Conservation (phyloP, 352 stramenopile species). For the Thraustochytrium striatum region DNA sequence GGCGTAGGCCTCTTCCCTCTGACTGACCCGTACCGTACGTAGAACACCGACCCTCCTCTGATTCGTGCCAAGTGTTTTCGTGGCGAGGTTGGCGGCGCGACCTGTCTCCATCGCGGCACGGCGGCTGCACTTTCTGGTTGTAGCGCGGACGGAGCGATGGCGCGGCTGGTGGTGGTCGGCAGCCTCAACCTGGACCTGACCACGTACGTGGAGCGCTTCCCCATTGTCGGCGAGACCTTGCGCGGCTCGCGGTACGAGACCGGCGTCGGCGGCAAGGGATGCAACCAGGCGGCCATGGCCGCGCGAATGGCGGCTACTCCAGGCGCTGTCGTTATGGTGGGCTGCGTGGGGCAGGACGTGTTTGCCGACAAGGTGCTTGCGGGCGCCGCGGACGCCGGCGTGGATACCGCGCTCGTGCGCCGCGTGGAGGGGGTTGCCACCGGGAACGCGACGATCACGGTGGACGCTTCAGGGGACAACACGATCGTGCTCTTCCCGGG, state of each 20-base stretch:
- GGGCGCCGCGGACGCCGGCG: background rate
- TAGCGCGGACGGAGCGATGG: too few species aligned
- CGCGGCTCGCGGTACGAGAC: background rate
- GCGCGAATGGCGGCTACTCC: background rate
- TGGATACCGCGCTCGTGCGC: background rate
- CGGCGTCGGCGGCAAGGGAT: slow-evolving; percentile 40
- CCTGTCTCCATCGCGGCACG: too few species aligned
- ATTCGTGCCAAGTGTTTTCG: too few species aligned
- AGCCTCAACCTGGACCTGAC: slow-evolving; percentile 44
- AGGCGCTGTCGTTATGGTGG: slow-evolving; percentile 27
- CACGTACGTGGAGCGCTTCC: slow-evolving; percentile 37
- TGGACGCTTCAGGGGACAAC: slow-evolving; percentile 35
- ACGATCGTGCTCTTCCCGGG: slow-evolving; percentile 30
- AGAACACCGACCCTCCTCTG: too few species aligned
- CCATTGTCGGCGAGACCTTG: slow-evolving; percentile 35
- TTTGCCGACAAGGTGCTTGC: background rate
- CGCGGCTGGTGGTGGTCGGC: slow-evolving; percentile 14
- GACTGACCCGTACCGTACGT: too few species aligned
- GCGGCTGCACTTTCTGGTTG: too few species aligned
- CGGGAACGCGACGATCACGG: slow-evolving; percentile 28
- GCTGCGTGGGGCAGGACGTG: slow-evolving; percentile 30
- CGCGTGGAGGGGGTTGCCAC: background rate
- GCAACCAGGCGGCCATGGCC: slow-evolving; percentile 37
- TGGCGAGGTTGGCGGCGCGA: too few species aligned
- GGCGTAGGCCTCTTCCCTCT: too few species aligned